Conservation (phyloP, 208 protist genomes). For the Naegleria lovaniensis region DNA sequence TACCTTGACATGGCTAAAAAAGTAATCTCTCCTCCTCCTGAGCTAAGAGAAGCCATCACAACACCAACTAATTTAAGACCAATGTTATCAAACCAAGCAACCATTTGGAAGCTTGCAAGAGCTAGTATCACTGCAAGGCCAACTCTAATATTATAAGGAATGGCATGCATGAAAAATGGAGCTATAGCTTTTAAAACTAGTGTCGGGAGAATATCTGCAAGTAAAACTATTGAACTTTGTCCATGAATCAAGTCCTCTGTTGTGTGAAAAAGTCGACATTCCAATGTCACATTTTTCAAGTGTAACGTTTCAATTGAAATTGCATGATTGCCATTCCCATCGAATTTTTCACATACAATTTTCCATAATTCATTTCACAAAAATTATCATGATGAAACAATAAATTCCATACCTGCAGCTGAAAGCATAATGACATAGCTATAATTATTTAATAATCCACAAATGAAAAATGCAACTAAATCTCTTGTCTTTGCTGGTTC, state of each 20-base stretch:
- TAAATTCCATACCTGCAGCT: neutral
- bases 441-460: slow-evolving; percentile 40
- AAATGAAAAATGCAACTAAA: slow-evolving; percentile 33
- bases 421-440: slow-evolving; percentile 6
- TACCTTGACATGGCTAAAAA: slow-evolving; percentile 29
- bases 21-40: slow-evolving; percentile 37
- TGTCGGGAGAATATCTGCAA: slow-evolving; percentile 38
- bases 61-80: slow-evolving; percentile 24
- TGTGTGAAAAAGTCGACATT: slow-evolving; percentile 8
- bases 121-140: neutral
- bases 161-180: slow-evolving; percentile 38
- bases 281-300: too few species aligned
- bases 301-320: too few species aligned
- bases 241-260: slow-evolving; percentile 34
- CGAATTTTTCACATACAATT: too few species aligned
- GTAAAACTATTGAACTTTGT: slow-evolving; percentile 27
- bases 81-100: slow-evolving; percentile 6
- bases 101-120: slow-evolving; percentile 16
- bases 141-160: slow-evolving; percentile 16
- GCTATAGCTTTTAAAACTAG: slow-evolving; percentile 33
- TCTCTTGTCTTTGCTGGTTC: neutral
- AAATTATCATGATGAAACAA: neutral
- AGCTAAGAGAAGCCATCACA: slow-evolving; percentile 14
- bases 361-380: too few species aligned
- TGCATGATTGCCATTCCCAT: neutral